Percentiles rank a stretch among this genome's conserved stretches.
These are phyloP conservation scores for Fonsecaea nubica DNA, from an alignment of 2,329 filamentous ascomycete genomes.

Conservation along the genomic window DNA sequence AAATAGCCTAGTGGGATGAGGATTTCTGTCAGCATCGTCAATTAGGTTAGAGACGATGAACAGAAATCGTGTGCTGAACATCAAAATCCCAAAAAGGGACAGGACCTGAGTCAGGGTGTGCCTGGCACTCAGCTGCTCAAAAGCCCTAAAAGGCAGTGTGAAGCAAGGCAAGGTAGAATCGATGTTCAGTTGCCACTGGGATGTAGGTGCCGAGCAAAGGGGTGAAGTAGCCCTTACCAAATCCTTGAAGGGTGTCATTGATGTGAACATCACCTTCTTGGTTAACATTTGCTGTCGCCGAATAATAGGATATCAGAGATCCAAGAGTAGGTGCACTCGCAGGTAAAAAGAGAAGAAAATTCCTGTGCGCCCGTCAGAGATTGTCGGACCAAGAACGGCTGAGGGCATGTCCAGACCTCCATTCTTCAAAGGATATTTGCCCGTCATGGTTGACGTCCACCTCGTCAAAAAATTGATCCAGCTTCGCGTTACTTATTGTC, in stretches of 20 bases:
- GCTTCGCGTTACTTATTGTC: slow-evolving; percentile 74
- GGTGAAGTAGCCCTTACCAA: slow-evolving; percentile 71
- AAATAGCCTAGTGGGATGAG: slow-evolving; percentile 96
- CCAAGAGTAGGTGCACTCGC: slow-evolving; percentile 73
- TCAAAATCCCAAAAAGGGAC: neutral
- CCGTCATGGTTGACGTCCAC: slow-evolving; percentile 91
- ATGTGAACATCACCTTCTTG: slow-evolving; percentile 93
- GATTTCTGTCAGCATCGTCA: slow-evolving; percentile 66
- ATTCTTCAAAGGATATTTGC: slow-evolving; percentile 87
- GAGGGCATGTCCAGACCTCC: slow-evolving; percentile 72
- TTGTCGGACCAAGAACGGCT: neutral
- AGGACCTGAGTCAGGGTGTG: neutral
- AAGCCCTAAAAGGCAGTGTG: neutral
- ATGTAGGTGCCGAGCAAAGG: slow-evolving; percentile 13
- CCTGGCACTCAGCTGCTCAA: neutral
- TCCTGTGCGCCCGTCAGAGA: slow-evolving; percentile 60
- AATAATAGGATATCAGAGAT: slow-evolving; percentile 88
- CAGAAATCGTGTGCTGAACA: slow-evolving; percentile 8
- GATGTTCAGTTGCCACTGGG: slow-evolving; percentile 4
- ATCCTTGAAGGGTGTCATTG: slow-evolving; percentile 87
- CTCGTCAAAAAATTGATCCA: slow-evolving; percentile 85
- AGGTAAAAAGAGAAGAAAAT: slow-evolving; percentile 90
- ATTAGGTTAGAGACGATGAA: slow-evolving; percentile 27
- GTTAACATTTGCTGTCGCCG: slow-evolving; percentile 85
- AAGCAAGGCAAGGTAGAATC: slow-evolving; percentile 5